phyloP scores from a whole-genome alignment of 1,284 basidiomycete species.

The Cutaneotrichosporon dermatis region DNA sequence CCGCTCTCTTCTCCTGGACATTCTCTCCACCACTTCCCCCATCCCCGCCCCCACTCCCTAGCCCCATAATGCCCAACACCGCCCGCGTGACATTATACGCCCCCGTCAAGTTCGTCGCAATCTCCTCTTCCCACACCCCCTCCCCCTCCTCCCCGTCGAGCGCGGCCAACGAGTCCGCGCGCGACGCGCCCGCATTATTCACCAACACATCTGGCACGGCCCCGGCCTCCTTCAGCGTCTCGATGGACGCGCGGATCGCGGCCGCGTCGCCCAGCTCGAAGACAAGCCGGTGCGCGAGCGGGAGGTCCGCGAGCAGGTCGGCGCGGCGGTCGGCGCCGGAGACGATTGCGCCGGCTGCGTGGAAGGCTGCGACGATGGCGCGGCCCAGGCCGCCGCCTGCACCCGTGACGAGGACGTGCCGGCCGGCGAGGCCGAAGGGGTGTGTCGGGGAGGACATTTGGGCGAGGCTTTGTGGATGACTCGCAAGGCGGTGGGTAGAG shows the following conservation, averaged over 20 bases:
- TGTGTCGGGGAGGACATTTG: background rate
- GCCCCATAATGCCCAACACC: background rate
- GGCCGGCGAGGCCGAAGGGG: background rate
- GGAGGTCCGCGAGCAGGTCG: background rate
- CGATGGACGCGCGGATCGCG: background rate
- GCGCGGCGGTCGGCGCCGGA: background rate
- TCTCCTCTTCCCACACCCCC: background rate
- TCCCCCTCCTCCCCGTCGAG: background rate
- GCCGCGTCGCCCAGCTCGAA: constrained; percentile 2
- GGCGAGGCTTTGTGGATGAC: too few relatives aligned
- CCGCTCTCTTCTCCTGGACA: too few relatives aligned
- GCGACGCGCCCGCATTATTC: constrained; percentile 4
- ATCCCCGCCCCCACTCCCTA: too few relatives aligned
- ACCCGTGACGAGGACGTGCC: constrained; percentile 1
- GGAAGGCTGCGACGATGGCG: constrained; percentile 3
- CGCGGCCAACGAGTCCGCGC: background rate
- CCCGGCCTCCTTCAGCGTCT: background rate
- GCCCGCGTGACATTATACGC: background rate
- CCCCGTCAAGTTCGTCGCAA: background rate
- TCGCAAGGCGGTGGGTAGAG: too few relatives aligned
- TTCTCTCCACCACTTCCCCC: too few relatives aligned
- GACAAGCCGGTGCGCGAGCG: background rate
- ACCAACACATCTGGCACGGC: background rate
- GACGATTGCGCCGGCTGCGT: background rate
- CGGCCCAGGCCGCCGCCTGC: constrained; percentile 1